Evolutionary conservation across 306 rosid genomes (phyloP), one percentile per base, ranked within the genome.

Genomic region (Vicia villosa): DNA sequence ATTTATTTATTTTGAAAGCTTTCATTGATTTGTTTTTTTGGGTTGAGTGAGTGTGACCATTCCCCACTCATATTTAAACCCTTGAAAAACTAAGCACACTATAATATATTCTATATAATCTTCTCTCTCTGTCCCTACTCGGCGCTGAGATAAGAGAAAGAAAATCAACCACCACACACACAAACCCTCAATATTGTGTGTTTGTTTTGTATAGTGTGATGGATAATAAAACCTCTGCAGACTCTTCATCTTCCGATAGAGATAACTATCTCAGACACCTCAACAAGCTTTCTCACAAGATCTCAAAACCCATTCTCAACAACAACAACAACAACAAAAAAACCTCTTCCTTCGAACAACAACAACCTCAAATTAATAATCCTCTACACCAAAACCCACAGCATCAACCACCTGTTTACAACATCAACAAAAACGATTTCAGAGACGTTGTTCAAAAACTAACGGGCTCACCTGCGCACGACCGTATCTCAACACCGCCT

Each of bases 361-460:
- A 57, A 15, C 26, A 59, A n/a, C 3, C 38, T 34, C 38, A 34
- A 34, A 34, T 34, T 34, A 51, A 52, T 21, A 52, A 52, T 52
- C 59, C 59, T 20, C 59, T 21, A 2, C 63, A 57, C 12, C 83
- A 77, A 62, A 77, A 74, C 2, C 83, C 82, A 41, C 97, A 88
- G 70, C 92, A 94, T 40, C 97, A 94, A 70, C 97, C 99, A 8
- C 99, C 99, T 2, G 97, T 95, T 6, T 95, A 95, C 77, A 95
- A 95, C 78, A 95, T 95, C 78, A 95, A 89, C 91, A 95, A 95
- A 80, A 95, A 81, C 41, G 99, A 95, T 40, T 95, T 95, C 85
- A 74, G 99, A 12, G 97, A 95, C 13, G 96, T 91, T 3, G 99
- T 95, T 21, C 99, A 95, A 84, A 95, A 87, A 82, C 96, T 95